Evolutionary conservation across 257 asterid genomes (phyloP).

Genomic region (Gentiana macrophylla): DNA sequence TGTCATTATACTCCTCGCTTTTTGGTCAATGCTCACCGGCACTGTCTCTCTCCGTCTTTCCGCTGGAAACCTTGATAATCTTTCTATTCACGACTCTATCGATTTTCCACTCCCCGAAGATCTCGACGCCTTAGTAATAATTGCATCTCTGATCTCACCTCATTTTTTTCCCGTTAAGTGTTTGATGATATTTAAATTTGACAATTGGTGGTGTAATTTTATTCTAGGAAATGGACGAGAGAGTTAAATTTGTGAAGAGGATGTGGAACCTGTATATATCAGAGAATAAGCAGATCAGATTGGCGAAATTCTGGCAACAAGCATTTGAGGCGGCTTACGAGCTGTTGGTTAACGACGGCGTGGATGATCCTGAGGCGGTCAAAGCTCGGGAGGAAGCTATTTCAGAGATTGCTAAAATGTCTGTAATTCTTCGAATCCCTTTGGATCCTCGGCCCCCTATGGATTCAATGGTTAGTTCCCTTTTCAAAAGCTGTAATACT

Average conservation of each 20-base stretch:
- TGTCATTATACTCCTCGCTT: constrained; percentile 58
- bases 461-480: constrained; percentile 49
- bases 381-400: constrained; percentile 42
- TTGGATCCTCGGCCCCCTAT: constrained; percentile 47
- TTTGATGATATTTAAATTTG: background rate
- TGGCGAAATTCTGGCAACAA: constrained; percentile 75
- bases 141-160: background rate
- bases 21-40: constrained; percentile 88
- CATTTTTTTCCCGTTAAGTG: background rate
- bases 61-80: constrained; percentile 44
- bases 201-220: constrained; percentile 4
- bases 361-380: constrained; percentile 45
- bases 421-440: constrained; percentile 27
- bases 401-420: constrained; percentile 86
- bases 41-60: constrained; percentile 74
- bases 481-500: background rate
- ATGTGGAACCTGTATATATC: constrained; percentile 87
- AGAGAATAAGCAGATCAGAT: constrained; percentile 51
- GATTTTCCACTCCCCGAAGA: constrained; percentile 29
- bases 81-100: constrained; percentile 26
- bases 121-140: constrained; percentile 55
- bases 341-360: constrained; percentile 61
- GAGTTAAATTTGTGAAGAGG: constrained; percentile 82
- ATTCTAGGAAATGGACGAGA: constrained; percentile 83
- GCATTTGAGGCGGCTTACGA: constrained; percentile 90